These are phyloP conservation scores for Prillingera fragicola DNA, from an alignment of 1,284 basidiomycete genomes.

Conservation along the genomic window DNA sequence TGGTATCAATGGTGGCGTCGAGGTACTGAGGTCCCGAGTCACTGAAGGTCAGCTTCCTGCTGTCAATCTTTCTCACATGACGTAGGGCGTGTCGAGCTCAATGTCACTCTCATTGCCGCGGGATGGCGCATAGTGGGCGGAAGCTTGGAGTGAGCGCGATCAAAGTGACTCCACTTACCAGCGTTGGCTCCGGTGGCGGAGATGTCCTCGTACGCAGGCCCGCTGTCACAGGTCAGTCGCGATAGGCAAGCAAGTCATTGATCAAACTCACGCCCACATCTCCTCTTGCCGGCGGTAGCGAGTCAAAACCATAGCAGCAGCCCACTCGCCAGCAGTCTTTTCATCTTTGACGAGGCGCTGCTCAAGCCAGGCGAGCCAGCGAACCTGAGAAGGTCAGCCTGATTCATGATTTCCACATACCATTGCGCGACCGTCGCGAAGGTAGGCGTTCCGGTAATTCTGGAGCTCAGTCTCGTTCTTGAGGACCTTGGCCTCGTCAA, in stretches of 20 bases:
- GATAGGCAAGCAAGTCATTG: neutral
- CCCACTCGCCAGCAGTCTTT: slow-evolving; percentile 76
- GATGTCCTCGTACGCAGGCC: slow-evolving; percentile 89
- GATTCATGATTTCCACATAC: slow-evolving; percentile 49
- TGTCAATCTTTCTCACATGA: slow-evolving; percentile 61
- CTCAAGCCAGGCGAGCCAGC: slow-evolving; percentile 88
- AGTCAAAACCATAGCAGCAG: slow-evolving; percentile 77
- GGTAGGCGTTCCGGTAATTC: slow-evolving; percentile 75
- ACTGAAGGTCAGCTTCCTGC: slow-evolving; percentile 47
- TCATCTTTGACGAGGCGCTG: slow-evolving; percentile 67
- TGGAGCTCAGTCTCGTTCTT: slow-evolving; percentile 84
- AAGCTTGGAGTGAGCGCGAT: neutral
- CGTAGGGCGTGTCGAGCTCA: slow-evolving; percentile 71
- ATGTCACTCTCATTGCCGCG: slow-evolving; percentile 67
- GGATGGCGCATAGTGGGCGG: slow-evolving; percentile 81
- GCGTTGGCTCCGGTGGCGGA: slow-evolving; percentile 83
- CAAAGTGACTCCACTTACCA: slow-evolving; percentile 24
- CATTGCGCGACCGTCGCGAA: slow-evolving; percentile 86
- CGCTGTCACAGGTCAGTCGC: slow-evolving; percentile 43
- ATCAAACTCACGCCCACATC: slow-evolving; percentile 57
- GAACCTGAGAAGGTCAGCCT: slow-evolving; percentile 40
- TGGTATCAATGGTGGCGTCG: slow-evolving; percentile 87
- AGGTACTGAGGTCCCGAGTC: slow-evolving; percentile 82
- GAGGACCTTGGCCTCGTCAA: slow-evolving; percentile 76
- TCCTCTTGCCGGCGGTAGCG: slow-evolving; percentile 69